Percentiles rank a stretch among this genome's conserved stretches.
phyloP scores from a whole-genome alignment of 768 basidiomycete genomes.

The Russula abietina region DNA sequence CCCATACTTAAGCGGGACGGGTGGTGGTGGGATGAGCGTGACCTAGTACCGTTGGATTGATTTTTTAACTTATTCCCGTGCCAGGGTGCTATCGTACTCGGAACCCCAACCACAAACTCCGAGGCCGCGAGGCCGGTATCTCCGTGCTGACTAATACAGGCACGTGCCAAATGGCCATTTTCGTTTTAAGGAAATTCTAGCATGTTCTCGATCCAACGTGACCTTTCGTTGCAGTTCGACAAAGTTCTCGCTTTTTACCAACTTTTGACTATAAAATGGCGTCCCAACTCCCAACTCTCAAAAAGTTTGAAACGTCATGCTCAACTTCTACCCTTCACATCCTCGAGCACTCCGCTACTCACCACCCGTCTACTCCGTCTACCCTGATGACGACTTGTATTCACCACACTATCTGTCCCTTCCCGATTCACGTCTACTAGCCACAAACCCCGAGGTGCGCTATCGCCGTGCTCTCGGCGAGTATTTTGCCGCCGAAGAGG shows the following conservation, averaged over 20 bases:
- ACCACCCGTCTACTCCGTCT: neutral
- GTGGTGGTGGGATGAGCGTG: constrained; percentile 14
- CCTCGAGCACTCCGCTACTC: constrained; percentile 1
- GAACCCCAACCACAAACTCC: too few species aligned
- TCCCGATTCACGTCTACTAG: neutral
- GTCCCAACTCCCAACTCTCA: neutral
- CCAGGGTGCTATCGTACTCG: too few species aligned
- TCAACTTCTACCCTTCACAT: constrained; percentile 1
- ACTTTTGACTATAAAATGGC: neutral
- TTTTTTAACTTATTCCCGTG: too few species aligned
- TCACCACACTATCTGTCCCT: neutral
- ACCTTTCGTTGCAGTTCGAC: neutral
- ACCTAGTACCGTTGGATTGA: constrained; percentile 2
- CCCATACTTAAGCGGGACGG: neutral
- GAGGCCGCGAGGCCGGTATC: neutral
- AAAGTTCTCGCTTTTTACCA: neutral
- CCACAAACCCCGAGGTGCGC: constrained; percentile 1
- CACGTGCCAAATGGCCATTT: too few species aligned
- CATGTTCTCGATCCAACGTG: neutral
- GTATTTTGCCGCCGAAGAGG: constrained; percentile 13
- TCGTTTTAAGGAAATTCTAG: constrained; percentile 1
- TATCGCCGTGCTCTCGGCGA: constrained; percentile 20
- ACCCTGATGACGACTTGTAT: neutral
- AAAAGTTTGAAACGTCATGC: neutral
- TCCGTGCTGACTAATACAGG: neutral